These are phyloP conservation scores for Phytophthora capsici DNA, from an alignment of 352 stramenopile species.

Conservation along the genomic window DNA sequence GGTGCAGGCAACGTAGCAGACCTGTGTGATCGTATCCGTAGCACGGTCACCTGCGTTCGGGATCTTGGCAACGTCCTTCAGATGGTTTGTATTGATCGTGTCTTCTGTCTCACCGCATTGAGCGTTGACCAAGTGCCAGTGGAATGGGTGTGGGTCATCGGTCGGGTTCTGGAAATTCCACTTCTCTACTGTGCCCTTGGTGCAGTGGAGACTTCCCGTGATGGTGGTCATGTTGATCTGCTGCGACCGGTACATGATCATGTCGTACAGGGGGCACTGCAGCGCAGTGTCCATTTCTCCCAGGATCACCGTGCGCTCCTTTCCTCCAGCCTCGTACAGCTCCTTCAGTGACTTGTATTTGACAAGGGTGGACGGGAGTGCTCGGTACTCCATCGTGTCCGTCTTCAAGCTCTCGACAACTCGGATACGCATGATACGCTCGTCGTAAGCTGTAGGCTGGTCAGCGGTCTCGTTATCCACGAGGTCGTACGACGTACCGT, in stretches of 20 bases:
- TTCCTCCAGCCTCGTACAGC: conserved; percentile 59
- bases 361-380: conserved; percentile 47
- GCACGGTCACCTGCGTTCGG: conserved; percentile 57
- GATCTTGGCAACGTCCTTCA: conserved; percentile 81
- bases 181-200: conserved; percentile 77
- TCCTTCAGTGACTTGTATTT: conserved; percentile 63
- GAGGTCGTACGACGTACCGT: conserved; percentile 59
- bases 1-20: conserved; percentile 79
- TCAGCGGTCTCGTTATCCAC: conserved; percentile 53
- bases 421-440: conserved; percentile 55
- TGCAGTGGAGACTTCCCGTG: conserved; percentile 56
- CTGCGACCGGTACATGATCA: conserved; percentile 48
- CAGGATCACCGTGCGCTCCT: conserved; percentile 59
- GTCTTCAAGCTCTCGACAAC: conserved; percentile 50
- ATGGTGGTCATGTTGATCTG: conserved; percentile 62
- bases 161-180: conserved; percentile 86
- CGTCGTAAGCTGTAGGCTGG: conserved; percentile 57
- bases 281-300: conserved; percentile 57
- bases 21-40: conserved; percentile 51
- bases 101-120: conserved; percentile 74
- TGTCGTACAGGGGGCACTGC: conserved; percentile 40
- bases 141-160: conserved; percentile 79
- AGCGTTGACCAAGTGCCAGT: conserved; percentile 82
- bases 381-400: conserved; percentile 35
- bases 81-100: conserved; percentile 63